Evolutionary conservation across 2,329 filamentous ascomycete genomes (phyloP), one percentile per base, ranked within the genome.

Genomic region (Arthrocladium fulminans): DNA sequence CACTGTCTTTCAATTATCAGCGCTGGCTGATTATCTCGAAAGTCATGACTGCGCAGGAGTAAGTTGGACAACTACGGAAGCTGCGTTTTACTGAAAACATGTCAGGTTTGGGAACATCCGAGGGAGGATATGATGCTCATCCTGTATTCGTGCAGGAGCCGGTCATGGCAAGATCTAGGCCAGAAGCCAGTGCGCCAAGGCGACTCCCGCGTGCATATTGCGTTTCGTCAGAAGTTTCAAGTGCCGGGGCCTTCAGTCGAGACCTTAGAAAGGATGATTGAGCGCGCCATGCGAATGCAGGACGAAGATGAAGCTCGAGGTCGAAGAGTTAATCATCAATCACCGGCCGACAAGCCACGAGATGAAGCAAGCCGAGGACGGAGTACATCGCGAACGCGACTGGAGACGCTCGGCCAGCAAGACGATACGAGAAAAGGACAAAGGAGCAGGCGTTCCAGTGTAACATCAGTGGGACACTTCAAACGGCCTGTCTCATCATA

Each of bases 71-170:
- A n/a, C n/a, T n/a, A n/a, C n/a, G n/a, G n/a, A n/a, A n/a, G n/a
- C n/a, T n/a, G n/a, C n/a, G n/a, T n/a, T n/a, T n/a, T n/a, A n/a
- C n/a, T 9, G 6, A 15, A 15, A 15, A 35, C n/a, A 35, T 35
- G 17, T 9, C 32, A 35, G 39, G 19, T n/a, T 6, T 59, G 57
- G 57, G 42, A 55, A 8, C 55, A 54, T 47, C 54, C 53, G 9
- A 13, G 49, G 12, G 46, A 53, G 7, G 47, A 32, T 15, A 35
- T 54, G 9, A 44, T 54, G 17, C 17, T 57, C 32, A 34, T 58
- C 23, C 19, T 58, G 20, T 54, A 54, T 39, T 55, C 54, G 6
- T 51, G 39, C 39, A 45, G 25, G 34, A 43, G 49, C 35, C 22
- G 35, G 5, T 37, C 22, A 22, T 57, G 54, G 53, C 20, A 25